Base-by-base conservation (phyloP, 2,329 filamentous ascomycete species). In the Pseudogymnoascus sp. region DNA sequence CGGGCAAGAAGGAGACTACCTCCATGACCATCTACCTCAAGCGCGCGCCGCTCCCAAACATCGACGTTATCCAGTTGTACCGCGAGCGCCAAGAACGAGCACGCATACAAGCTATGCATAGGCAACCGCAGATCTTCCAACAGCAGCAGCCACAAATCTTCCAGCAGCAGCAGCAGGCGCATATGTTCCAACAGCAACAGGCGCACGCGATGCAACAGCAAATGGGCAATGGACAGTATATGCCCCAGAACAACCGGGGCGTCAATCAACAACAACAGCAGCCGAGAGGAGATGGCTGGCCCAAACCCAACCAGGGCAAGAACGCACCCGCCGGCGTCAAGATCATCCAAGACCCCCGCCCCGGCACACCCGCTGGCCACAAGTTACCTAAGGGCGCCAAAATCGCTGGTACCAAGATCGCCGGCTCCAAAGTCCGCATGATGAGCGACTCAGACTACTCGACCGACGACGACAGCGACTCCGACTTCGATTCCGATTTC, bases 1-100 rank as follows among this genome's bases (percentile, higher is more conserved):
- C 61, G 9, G 52, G 58, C n/a, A 62, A 63, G 10, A 67, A 65
- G 58, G 69, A 70, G 62, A 72, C 70, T 0, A 60, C 63, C 6
- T 64, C 66, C 3, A 70, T 72, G 58, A 70, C 66, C 1, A 63
- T 71, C 9, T 71, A 68, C 61, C 62, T 70, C 13, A 69, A 67
- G 60, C 65, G 69, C 6, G 59, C 64, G 13, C 66, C 69, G 6
- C 36, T 31, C 1, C 58, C 63, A n/a, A 65, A 65, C 27, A 2
- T 66, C 33, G 66, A 67, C 39, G 52, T 67, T 1, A 60, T 67
- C 2, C 61, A 58, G 1, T 10, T 72, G 4, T 67, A 64, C 21
- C 61, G 67, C 8, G 18, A 35, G 60, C 7, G 63, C 68, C 3
- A 69, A 71, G 33, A 67, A 42, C 29, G 61, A 48, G 10, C 67